phyloP scores from a whole-genome alignment of 768 basidiomycete species.

The Mycena capillaripes region DNA sequence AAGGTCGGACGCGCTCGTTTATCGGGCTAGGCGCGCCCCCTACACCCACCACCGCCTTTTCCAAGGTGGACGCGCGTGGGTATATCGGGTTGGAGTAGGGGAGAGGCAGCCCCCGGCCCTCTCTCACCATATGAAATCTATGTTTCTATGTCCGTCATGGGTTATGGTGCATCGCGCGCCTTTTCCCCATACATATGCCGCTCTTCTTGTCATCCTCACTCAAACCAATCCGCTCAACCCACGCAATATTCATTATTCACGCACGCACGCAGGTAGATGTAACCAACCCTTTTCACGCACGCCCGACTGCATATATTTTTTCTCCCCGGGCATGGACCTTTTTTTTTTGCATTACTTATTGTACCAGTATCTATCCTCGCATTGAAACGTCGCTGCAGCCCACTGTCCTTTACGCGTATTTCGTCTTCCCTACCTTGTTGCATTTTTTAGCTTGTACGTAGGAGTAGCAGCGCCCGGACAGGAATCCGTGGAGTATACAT shows the following conservation, averaged over 20 bases:
- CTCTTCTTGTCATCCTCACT: constrained; percentile 25
- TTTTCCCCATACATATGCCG: constrained; percentile 18
- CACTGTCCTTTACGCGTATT: constrained; percentile 39
- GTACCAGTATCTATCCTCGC: constrained; percentile 20
- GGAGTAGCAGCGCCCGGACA: constrained; percentile 27
- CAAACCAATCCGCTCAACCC: constrained; percentile 17
- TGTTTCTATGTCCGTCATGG: constrained; percentile 33
- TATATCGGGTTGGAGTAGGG: constrained; percentile 70
- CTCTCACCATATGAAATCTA: constrained; percentile 31
- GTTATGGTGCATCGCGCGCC: constrained; percentile 29
- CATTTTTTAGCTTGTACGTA: constrained; percentile 31
- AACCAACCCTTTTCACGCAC: constrained; percentile 8
- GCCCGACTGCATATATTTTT: constrained; percentile 32
- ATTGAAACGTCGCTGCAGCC: constrained; percentile 9
- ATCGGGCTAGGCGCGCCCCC: constrained; percentile 78
- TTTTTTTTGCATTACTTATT: constrained; percentile 14
- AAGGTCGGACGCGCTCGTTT: constrained; percentile 80
- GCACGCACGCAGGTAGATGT: constrained; percentile 37
- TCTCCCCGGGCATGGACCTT: constrained; percentile 22
- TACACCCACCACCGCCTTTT: constrained; percentile 86
- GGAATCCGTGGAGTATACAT: constrained; percentile 35
- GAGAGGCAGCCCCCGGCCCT: constrained; percentile 1
- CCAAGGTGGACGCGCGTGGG: constrained; percentile 88
- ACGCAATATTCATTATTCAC: constrained; percentile 31
- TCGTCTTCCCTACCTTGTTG: constrained; percentile 32